Base-by-base conservation (phyloP, 352 stramenopile genomes). In the Phytophthora palmivora region DNA sequence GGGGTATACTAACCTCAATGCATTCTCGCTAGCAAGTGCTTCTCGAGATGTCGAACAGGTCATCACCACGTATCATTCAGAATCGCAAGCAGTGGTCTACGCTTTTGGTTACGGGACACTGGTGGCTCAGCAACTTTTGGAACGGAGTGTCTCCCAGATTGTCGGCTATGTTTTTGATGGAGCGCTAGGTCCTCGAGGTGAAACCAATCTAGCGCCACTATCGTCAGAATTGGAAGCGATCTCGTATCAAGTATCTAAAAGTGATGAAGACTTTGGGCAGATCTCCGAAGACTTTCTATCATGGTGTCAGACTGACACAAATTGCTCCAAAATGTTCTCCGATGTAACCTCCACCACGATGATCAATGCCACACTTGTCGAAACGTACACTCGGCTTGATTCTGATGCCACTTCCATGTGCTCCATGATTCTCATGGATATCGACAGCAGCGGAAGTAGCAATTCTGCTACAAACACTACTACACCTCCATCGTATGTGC, bases 21-120 rank as follows among this genome's bases (percentile, higher is more conserved):
- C 76, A 2, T 92, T 92, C 60, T 94, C 86, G 19, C 56, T 94
- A 36, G 78, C 82, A 6, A 92, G 83, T 50, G 79, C 72, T 1
- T 76, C 84, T 30, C 68, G 72, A 30, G 86, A 94, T 53, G 38
- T 92, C 22, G 81, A 85, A 41, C 61, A 64, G 19, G 53, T 90
- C 21, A 80, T 92, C 45, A 67, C 62, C n/a, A 44, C 49, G 7
- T 81, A 73, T 58, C 82, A 89, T 39, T 15, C 75, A 21, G 39
- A 70, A 10, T 79, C 74, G 6, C 37, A 82, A 15, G 39, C 70
- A 18, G 74, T 82, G 32, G 58, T 92, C 0, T 94, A 94, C 65
- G 82, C 82, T 0, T 54, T 92, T 6, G 84, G 84, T 12, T 88
- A 88, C 39, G 85, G 83, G n/a, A 86, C 85, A 22, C 74, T 80